Evolutionary conservation across 176 grass and related monocot genomes (phyloP).

Genomic region (Microstegium vimineum): DNA sequence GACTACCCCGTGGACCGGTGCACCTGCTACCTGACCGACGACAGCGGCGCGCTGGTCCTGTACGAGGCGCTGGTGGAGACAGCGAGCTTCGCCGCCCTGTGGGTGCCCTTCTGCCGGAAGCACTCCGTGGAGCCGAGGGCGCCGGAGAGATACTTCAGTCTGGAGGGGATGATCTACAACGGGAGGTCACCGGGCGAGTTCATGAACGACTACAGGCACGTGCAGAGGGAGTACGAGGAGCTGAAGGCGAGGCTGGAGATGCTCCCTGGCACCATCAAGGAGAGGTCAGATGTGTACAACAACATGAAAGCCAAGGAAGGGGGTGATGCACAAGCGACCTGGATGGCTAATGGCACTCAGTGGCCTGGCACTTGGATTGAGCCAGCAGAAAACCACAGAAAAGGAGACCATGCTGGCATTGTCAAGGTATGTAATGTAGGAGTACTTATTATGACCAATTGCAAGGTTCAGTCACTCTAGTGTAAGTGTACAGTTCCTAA

Average conservation of each 20-base stretch:
- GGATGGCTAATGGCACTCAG: conserved; percentile 10
- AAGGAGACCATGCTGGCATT: conserved; percentile 17
- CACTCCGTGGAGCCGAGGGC: not conserved
- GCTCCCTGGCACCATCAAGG: not conserved
- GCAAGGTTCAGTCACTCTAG: too few relatives aligned
- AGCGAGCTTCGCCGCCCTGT: not conserved
- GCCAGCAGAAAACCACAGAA: not conserved
- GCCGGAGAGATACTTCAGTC: conserved; percentile 9
- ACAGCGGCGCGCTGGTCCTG: not conserved
- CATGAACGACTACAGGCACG: not conserved
- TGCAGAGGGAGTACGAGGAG: conserved; percentile 20
- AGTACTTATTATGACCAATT: too few relatives aligned
- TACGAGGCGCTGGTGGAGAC: conserved; percentile 13
- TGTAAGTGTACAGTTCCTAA: not conserved
- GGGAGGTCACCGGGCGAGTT: not conserved
- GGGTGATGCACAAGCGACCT: not conserved
- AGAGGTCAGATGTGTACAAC: not conserved
- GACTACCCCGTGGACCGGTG: conserved; percentile 11
- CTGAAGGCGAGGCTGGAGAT: conserved; percentile 3
- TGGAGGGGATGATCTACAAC: not conserved
- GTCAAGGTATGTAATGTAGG: conserved; percentile 11
- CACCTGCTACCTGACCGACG: conserved; percentile 11
- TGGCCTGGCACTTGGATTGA: conserved; percentile 25
- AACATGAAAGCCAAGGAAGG: not conserved
- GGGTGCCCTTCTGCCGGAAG: conserved; percentile 29